Conservation (phyloP, 176 grass and related monocot genomes). For the sorghum (Sorghum bicolor) region DNA sequence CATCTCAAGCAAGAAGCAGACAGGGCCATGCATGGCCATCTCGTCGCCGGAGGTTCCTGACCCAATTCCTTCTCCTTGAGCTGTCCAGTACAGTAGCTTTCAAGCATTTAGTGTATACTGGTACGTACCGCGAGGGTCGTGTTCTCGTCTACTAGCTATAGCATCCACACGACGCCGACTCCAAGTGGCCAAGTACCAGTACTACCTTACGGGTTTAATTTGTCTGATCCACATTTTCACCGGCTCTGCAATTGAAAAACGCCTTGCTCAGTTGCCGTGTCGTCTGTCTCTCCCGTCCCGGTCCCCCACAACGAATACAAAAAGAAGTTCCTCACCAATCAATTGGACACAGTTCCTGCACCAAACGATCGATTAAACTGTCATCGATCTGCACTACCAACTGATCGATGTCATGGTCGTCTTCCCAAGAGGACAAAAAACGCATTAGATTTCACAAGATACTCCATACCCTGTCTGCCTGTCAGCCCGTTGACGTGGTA, state of each 20-base stretch:
- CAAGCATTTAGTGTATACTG: not conserved
- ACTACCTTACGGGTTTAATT: too few relatives aligned
- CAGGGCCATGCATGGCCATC: not conserved
- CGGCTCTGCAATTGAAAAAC: too few relatives aligned
- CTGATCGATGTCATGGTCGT: not conserved
- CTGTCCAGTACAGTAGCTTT: not conserved
- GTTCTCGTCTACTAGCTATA: not conserved
- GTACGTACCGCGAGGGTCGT: not conserved
- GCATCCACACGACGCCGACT: not conserved
- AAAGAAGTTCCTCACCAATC: not conserved
- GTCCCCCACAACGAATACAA: too few relatives aligned
- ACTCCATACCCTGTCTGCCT: not conserved
- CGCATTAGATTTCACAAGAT: not conserved
- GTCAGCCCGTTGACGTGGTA: not conserved
- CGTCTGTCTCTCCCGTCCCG: too few relatives aligned
- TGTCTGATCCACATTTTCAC: too few relatives aligned
- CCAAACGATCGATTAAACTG: not conserved
- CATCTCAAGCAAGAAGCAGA: not conserved
- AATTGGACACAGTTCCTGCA: not conserved
- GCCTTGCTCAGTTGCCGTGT: too few relatives aligned
- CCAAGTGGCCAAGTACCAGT: too few relatives aligned
- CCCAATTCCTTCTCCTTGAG: not conserved
- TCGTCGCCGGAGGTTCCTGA: not conserved
- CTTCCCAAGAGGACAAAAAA: constrained; percentile 1
- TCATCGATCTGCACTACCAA: not conserved